Percentiles rank a stretch among this genome's conserved stretches.
Conservation (phyloP, 768 basidiomycete species). For the Hygrophorus pudorinus region DNA sequence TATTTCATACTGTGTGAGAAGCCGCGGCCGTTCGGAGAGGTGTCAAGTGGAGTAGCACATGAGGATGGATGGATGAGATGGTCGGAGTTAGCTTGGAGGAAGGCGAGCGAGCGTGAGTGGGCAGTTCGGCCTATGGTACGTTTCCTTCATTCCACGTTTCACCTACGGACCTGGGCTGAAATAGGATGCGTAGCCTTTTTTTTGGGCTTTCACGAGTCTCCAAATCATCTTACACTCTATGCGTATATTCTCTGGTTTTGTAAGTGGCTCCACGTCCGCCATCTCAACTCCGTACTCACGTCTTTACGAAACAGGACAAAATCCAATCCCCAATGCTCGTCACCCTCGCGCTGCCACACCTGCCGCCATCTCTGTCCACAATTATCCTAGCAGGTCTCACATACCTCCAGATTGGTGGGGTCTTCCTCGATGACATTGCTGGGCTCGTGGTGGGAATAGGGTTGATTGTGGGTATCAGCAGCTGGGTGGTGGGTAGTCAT, state of each 20-base stretch:
- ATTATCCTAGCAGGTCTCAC: conserved; percentile 53
- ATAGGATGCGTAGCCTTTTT: conserved; percentile 50
- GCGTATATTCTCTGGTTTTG: conserved; percentile 61
- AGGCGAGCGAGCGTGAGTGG: conserved; percentile 24
- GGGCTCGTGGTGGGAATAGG: conserved; percentile 65
- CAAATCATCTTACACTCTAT: conserved; percentile 64
- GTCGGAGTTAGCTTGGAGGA: conserved; percentile 41
- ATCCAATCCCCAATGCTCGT: conserved; percentile 52
- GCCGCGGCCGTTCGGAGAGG: conserved; percentile 37
- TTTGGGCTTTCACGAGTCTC: conserved; percentile 72
- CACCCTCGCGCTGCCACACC: conserved; percentile 47
- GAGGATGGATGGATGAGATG: conserved; percentile 44
- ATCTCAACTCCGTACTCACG: neutral
- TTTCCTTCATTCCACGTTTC: conserved; percentile 5
- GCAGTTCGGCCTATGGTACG: conserved; percentile 52
- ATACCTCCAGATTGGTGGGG: conserved; percentile 58
- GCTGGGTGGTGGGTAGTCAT: conserved; percentile 20
- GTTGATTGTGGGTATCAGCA: conserved; percentile 45
- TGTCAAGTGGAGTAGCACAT: conserved; percentile 23
- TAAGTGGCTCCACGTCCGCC: conserved; percentile 24
- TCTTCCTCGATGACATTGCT: conserved; percentile 65
- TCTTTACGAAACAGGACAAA: conserved; percentile 32
- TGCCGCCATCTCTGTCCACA: conserved; percentile 55
- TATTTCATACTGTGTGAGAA: conserved; percentile 63
- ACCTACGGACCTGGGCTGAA: neutral